Evolutionary conservation across 805 yeast species (phyloP).

Genomic region (Ogataea glucozyma): DNA sequence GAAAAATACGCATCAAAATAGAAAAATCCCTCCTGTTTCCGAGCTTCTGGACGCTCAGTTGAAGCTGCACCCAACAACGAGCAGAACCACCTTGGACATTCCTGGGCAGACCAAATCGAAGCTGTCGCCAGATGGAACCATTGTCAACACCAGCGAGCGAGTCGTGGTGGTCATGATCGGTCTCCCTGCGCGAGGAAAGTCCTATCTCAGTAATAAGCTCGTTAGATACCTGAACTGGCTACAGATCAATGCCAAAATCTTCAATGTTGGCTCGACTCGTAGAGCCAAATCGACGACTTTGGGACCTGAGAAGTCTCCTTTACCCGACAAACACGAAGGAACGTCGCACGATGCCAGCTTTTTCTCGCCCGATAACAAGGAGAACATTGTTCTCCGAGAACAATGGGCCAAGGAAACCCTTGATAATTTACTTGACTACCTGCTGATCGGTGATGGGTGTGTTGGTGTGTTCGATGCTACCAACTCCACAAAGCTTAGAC

Average conservation of each 20-base stretch:
- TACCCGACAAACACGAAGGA: slow-evolving; percentile 41
- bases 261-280: slow-evolving; percentile 95
- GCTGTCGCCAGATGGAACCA: slow-evolving; percentile 72
- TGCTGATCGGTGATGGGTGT: slow-evolving; percentile 77
- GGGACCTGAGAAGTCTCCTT: slow-evolving; percentile 72
- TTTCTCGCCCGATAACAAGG: slow-evolving; percentile 76
- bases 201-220: slow-evolving; percentile 87
- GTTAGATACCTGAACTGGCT: slow-evolving; percentile 92
- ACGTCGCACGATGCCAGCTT: slow-evolving; percentile 74
- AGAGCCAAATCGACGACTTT: slow-evolving; percentile 64
- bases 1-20: slow-evolving; percentile 28
- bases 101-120: slow-evolving; percentile 89
- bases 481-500: slow-evolving; percentile 67
- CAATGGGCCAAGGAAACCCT: slow-evolving; percentile 96
- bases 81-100: slow-evolving; percentile 74
- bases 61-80: slow-evolving; percentile 1
- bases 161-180: slow-evolving; percentile 97
- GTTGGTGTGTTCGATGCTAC: slow-evolving; percentile 93
- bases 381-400: slow-evolving; percentile 69
- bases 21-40: slow-evolving; percentile 20
- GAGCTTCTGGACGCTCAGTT: slow-evolving; percentile 3
- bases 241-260: slow-evolving; percentile 85
- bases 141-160: slow-evolving; percentile 60
- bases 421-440: slow-evolving; percentile 78
- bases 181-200: slow-evolving; percentile 91